Conservation (phyloP, 2,329 filamentous ascomycete species). For the Pseudocercospora crystallina region DNA sequence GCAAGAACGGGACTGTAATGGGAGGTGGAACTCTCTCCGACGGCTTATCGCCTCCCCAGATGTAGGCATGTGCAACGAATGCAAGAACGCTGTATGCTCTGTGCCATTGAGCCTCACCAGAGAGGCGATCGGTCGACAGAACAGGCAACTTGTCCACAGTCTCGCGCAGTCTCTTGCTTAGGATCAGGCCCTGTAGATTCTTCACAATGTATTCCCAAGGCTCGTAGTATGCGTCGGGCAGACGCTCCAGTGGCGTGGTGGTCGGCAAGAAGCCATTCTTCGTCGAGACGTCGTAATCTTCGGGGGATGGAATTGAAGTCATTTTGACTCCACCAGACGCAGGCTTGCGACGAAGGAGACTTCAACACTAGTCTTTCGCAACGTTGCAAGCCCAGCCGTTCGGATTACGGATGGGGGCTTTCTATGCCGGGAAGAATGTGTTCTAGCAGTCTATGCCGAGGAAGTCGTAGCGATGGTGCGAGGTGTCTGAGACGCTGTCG, state of each 20-base stretch:
- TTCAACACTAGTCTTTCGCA: slow-evolving; percentile 25
- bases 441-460: background rate
- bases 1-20: slow-evolving; percentile 78
- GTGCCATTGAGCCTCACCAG: slow-evolving; percentile 86
- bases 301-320: slow-evolving; percentile 52
- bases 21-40: slow-evolving; percentile 72
- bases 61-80: slow-evolving; percentile 80
- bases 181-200: slow-evolving; percentile 82
- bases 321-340: slow-evolving; percentile 38
- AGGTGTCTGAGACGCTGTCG: background rate
- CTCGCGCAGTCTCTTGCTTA: slow-evolving; percentile 78
- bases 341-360: slow-evolving; percentile 38
- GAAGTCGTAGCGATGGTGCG: background rate
- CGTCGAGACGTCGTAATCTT: slow-evolving; percentile 77
- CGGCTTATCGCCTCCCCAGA: slow-evolving; percentile 80
- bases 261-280: slow-evolving; percentile 85
- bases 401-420: slow-evolving; percentile 6
- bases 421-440: slow-evolving; percentile 3
- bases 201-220: slow-evolving; percentile 87
- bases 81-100: slow-evolving; percentile 77
- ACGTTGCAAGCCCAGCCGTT: slow-evolving; percentile 39
- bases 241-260: slow-evolving; percentile 72
- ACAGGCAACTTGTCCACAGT: slow-evolving; percentile 79
- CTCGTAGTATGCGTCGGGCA: slow-evolving; percentile 89
- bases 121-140: slow-evolving; percentile 77